A percentile compares a stretch with the other conserved stretches of the same genome.
These are phyloP conservation scores for Corrigiola litoralis DNA, from an alignment of 179 eudicot genomes.

Conservation along the genomic window DNA sequence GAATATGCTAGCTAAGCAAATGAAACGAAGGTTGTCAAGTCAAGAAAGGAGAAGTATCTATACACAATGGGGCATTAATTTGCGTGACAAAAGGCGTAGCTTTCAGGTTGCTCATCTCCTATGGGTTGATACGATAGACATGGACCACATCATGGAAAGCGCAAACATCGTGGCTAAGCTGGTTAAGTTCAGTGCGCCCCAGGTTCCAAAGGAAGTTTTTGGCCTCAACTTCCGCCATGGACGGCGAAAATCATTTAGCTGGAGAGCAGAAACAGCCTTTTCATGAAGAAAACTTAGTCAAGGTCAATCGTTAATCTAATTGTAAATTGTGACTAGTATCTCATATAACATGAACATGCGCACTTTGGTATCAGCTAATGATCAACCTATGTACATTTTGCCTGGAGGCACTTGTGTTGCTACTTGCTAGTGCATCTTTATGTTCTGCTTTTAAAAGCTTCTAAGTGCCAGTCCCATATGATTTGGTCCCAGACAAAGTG, in stretches of 20 bases:
- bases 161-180: slow-evolving; percentile 61
- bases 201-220: slow-evolving; percentile 54
- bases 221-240: slow-evolving; percentile 45
- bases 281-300: slow-evolving; percentile 5
- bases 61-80: slow-evolving; percentile 53
- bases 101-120: slow-evolving; percentile 43
- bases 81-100: slow-evolving; percentile 57
- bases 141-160: slow-evolving; percentile 60
- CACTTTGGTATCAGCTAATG: slow-evolving; percentile 1
- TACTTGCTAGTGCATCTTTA: slow-evolving; percentile 10
- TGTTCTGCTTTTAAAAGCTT: slow-evolving; percentile 8
- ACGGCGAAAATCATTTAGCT: slow-evolving; percentile 29
- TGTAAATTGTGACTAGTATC: slow-evolving; percentile 9
- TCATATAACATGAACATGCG: background rate
- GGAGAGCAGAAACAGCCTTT: slow-evolving; percentile 15
- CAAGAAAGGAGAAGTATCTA: slow-evolving; percentile 51
- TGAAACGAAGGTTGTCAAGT: slow-evolving; percentile 43
- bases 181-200: slow-evolving; percentile 41
- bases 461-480: slow-evolving; percentile 3
- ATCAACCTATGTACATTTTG: slow-evolving; percentile 9
- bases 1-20: slow-evolving; percentile 46
- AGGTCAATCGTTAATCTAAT: slow-evolving; percentile 9
- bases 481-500: background rate
- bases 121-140: slow-evolving; percentile 53
- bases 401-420: slow-evolving; percentile 1